phyloP scores from a whole-genome alignment of 148 eudicot species.

The Arbutus unedo region DNA sequence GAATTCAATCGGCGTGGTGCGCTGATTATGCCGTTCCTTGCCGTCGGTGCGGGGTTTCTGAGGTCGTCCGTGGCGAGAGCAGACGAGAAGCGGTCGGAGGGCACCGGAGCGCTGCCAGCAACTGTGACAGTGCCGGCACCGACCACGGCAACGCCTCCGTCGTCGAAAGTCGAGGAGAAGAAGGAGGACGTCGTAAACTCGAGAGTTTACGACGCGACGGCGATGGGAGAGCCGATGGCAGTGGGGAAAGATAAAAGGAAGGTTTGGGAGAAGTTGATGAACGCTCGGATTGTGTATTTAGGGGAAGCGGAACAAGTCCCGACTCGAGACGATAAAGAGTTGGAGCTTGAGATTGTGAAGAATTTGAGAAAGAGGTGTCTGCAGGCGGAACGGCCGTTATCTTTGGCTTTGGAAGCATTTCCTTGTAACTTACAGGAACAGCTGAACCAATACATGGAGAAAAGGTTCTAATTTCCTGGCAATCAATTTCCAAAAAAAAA shows the following conservation, averaged over 20 bases:
- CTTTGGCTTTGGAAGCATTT: conserved; percentile 82
- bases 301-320: conserved; percentile 98
- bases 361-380: conserved; percentile 60
- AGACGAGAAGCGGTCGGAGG: conserved; percentile 36
- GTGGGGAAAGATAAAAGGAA: conserved; percentile 84
- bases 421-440: conserved; percentile 74
- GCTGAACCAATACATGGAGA: conserved; percentile 56
- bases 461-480: conserved; percentile 37
- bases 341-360: conserved; percentile 85
- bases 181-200: conserved; percentile 46
- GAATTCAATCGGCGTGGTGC: conserved; percentile 39
- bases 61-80: conserved; percentile 55
- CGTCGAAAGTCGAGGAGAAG: conserved; percentile 23
- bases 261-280: conserved; percentile 92
- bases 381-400: conserved; percentile 48
- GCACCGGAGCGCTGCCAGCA: conserved; percentile 9
- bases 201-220: conserved; percentile 90
- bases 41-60: conserved; percentile 52
- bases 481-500: background rate
- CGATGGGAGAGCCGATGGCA: conserved; percentile 92
- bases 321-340: conserved; percentile 59
- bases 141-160: background rate
- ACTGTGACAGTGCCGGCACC: conserved; percentile 12
- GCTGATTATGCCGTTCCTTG: conserved; percentile 51
- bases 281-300: conserved; percentile 76